Percentiles rank a stretch among this genome's conserved stretches.
Conservation (phyloP, 2,329 filamentous ascomycete species). For the Sclerotinia spermophila region DNA sequence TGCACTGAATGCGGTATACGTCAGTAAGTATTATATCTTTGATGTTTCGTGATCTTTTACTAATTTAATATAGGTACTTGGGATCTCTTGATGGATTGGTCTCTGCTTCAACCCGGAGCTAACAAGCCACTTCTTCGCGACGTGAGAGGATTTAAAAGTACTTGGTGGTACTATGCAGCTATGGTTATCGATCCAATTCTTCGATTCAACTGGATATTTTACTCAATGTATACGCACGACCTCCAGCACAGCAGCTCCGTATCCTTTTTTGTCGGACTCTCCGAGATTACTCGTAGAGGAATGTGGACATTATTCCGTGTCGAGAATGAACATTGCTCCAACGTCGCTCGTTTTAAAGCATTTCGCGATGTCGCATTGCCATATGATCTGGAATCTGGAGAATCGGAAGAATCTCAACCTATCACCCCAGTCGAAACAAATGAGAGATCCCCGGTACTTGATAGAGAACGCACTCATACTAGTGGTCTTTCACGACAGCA, state of each 20-base stretch:
- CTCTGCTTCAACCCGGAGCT: conserved; percentile 73
- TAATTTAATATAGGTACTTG: conserved; percentile 59
- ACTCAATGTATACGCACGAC: conserved; percentile 71
- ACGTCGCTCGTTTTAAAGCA: conserved; percentile 86
- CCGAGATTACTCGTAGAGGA: conserved; percentile 78
- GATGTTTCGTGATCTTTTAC: background rate
- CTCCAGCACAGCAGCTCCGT: conserved; percentile 78
- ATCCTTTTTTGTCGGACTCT: conserved; percentile 73
- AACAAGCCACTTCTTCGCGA: conserved; percentile 68
- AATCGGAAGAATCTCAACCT: conserved; percentile 20
- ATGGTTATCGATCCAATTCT: conserved; percentile 81
- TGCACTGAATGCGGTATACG: conserved; percentile 77
- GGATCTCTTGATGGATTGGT: conserved; percentile 97
- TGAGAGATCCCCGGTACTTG: conserved; percentile 18
- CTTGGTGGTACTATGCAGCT: conserved; percentile 81
- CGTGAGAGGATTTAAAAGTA: conserved; percentile 71
- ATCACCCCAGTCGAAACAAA: background rate
- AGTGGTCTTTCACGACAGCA: conserved; percentile 29
- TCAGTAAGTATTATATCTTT: conserved; percentile 50
- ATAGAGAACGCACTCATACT: conserved; percentile 26
- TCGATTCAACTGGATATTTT: conserved; percentile 92
- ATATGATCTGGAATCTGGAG: conserved; percentile 46
- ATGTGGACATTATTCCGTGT: conserved; percentile 93
- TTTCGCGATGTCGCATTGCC: conserved; percentile 83
- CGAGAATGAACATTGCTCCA: conserved; percentile 95